Percentiles rank a stretch among this genome's conserved stretches.
Conservation (phyloP, 2,329 filamentous ascomycete species). For the Aspergillus sp. region DNA sequence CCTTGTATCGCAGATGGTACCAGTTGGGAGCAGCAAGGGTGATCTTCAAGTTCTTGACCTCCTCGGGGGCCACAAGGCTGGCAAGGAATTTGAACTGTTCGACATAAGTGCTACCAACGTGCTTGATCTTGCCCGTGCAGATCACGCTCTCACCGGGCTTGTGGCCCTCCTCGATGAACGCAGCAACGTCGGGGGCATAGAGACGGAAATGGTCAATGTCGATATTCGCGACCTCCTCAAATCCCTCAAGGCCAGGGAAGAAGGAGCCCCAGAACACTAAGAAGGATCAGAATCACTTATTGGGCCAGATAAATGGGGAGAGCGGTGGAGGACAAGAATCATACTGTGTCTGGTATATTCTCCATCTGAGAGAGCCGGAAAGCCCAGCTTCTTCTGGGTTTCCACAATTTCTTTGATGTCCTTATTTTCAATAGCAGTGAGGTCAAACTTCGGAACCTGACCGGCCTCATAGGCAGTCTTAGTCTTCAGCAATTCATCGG, state of each 20-base stretch:
- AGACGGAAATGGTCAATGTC: slow-evolving; percentile 47
- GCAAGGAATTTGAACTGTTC: slow-evolving; percentile 55
- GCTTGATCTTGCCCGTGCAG: slow-evolving; percentile 51
- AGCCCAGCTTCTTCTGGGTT: slow-evolving; percentile 55
- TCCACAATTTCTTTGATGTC: slow-evolving; percentile 58
- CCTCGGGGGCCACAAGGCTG: slow-evolving; percentile 49
- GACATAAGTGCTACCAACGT: slow-evolving; percentile 49
- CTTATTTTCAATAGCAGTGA: slow-evolving; percentile 55
- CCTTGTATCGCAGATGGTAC: slow-evolving; percentile 58
- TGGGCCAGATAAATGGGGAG: not conserved
- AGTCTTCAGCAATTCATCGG: slow-evolving; percentile 52
- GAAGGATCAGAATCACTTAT: not conserved
- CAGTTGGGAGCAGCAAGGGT: slow-evolving; percentile 60
- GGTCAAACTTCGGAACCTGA: slow-evolving; percentile 46
- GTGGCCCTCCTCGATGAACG: slow-evolving; percentile 51
- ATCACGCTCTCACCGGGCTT: slow-evolving; percentile 51
- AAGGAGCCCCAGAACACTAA: slow-evolving; percentile 51
- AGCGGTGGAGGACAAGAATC: not conserved
- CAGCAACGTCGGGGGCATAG: slow-evolving; percentile 55
- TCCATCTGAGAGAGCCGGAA: slow-evolving; percentile 59
- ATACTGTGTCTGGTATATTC: slow-evolving; percentile 51
- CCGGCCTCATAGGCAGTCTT: slow-evolving; percentile 51
- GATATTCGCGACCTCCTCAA: slow-evolving; percentile 44
- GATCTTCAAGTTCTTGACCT: slow-evolving; percentile 59
- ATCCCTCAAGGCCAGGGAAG: slow-evolving; percentile 48